phyloP scores from a whole-genome alignment of 768 basidiomycete genomes.

The Suillus weaverae region DNA sequence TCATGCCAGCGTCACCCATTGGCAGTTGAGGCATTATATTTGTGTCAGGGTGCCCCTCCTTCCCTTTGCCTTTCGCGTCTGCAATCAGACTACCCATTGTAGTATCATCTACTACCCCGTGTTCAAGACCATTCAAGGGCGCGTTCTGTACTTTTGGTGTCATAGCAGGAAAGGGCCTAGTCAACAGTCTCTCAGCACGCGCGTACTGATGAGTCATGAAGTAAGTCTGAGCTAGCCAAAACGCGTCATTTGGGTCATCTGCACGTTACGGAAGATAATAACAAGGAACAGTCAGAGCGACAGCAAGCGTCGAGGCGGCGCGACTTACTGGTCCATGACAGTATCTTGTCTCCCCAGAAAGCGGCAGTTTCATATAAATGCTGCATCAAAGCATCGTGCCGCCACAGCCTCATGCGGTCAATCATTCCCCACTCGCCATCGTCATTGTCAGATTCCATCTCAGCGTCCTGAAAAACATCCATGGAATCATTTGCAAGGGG shows the following conservation, averaged over 20 bases:
- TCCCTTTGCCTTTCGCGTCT: conserved; percentile 59
- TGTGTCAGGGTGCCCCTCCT: conserved; percentile 45
- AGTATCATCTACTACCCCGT: conserved; percentile 22
- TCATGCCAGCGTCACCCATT: conserved; percentile 68
- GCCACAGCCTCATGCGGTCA: conserved; percentile 94
- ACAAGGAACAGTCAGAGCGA: conserved; percentile 1
- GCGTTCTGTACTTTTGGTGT: conserved; percentile 40
- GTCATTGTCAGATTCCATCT: conserved; percentile 58
- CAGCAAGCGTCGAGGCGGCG: conserved; percentile 18
- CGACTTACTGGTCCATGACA: conserved; percentile 89
- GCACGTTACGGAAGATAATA: conserved; percentile 8
- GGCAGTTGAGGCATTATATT: conserved; percentile 56
- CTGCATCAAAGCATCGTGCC: conserved; percentile 98
- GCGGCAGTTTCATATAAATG: conserved; percentile 96
- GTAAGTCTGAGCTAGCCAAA: conserved; percentile 98
- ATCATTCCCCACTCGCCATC: conserved; percentile 82
- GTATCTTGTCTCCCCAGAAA: conserved; percentile 98
- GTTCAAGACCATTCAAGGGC: conserved; percentile 26
- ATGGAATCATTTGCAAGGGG: conserved; percentile 76
- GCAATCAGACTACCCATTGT: conserved; percentile 44
- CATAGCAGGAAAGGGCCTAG: conserved; percentile 73
- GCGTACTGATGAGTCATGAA: conserved; percentile 96
- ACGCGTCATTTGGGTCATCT: conserved; percentile 98
- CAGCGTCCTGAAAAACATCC: conserved; percentile 74
- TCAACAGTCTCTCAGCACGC: conserved; percentile 88